Evolutionary conservation across 768 basidiomycete species (phyloP), one percentile per base, ranked within the genome.

Genomic region (Suillus decipiens): DNA sequence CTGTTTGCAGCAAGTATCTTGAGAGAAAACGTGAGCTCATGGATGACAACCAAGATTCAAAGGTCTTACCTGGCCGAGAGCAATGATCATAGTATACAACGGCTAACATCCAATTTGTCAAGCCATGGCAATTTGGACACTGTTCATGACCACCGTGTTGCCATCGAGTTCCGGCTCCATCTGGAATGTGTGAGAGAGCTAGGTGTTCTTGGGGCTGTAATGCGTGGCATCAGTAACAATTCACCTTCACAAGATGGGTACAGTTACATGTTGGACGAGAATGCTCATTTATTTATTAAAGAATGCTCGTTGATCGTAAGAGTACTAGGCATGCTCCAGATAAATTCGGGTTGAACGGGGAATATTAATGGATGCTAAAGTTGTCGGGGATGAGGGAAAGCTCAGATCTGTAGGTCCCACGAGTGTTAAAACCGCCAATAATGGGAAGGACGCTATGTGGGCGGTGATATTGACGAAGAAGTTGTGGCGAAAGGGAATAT

Each of bases 301-400:
- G n/a, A n/a, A n/a, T n/a, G n/a, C n/a, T n/a, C n/a, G n/a, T n/a
- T n/a, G n/a, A n/a, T n/a, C n/a, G n/a, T n/a, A n/a, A n/a, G n/a
- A n/a, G n/a, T n/a, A n/a, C n/a, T n/a, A n/a, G n/a, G n/a, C n/a
- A n/a, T n/a, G n/a, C n/a, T n/a, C n/a, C n/a, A n/a, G n/a, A n/a
- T n/a, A n/a, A n/a, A n/a, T n/a, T n/a, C n/a, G n/a, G 96, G 87
- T 98, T 8, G 96, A 97, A 75, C 86, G 90, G 43, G 95, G 95
- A 14, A 92, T 95, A n/a, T n/a, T n/a, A n/a, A n/a, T n/a, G 89
- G 86, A 87, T 47, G 89, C 81, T 1, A 88, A 93, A 68, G 86
- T 94, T 17, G 73, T 87, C 15, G 92, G 93, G 12, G 88, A 95
- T 79, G 95, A 94, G 74, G 95, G 89, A 5, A 94, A 88, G 69